Conservation (phyloP, 1,139 yeast genomes). For the Debaryomyces sp. region DNA sequence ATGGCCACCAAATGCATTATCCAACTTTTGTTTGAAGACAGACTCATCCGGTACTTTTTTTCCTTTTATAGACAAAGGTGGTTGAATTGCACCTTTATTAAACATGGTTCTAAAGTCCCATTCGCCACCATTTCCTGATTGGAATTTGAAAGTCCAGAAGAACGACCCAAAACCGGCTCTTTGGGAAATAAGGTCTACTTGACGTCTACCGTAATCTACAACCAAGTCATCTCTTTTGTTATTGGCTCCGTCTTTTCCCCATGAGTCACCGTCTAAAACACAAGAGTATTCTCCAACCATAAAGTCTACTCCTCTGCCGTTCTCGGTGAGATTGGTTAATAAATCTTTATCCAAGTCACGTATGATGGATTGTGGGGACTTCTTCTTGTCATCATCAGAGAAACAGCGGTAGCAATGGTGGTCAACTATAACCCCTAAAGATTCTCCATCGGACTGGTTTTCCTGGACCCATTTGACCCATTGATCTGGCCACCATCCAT, state of each 20-base stretch:
- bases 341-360: conserved; percentile 56
- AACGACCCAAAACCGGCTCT: conserved; percentile 70
- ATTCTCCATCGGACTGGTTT: conserved; percentile 36
- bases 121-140: conserved; percentile 90
- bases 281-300: conserved; percentile 91
- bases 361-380: conserved; percentile 66
- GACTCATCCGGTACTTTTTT: conserved; percentile 38
- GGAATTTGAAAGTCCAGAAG: conserved; percentile 91
- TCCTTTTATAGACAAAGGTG: conserved; percentile 26
- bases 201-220: conserved; percentile 42
- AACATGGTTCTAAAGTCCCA: conserved; percentile 91
- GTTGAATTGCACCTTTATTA: conserved; percentile 58
- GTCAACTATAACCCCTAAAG: conserved; percentile 73
- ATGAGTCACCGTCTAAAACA: conserved; percentile 74
- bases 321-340: conserved; percentile 51
- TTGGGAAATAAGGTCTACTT: conserved; percentile 45
- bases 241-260: conserved; percentile 61
- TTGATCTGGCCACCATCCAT: conserved; percentile 90
- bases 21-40: conserved; percentile 44
- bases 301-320: conserved; percentile 61
- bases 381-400: conserved; percentile 69
- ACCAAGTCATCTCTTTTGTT: conserved; percentile 39
- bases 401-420: conserved; percentile 87
- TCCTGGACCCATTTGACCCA: conserved; percentile 72
- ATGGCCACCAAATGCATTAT: conserved; percentile 51